A percentile compares a stretch with the other conserved stretches of the same genome.
These are phyloP conservation scores for Leucosporidium yakuticum DNA, from an alignment of 768 basidiomycete species.

Conservation along the genomic window DNA sequence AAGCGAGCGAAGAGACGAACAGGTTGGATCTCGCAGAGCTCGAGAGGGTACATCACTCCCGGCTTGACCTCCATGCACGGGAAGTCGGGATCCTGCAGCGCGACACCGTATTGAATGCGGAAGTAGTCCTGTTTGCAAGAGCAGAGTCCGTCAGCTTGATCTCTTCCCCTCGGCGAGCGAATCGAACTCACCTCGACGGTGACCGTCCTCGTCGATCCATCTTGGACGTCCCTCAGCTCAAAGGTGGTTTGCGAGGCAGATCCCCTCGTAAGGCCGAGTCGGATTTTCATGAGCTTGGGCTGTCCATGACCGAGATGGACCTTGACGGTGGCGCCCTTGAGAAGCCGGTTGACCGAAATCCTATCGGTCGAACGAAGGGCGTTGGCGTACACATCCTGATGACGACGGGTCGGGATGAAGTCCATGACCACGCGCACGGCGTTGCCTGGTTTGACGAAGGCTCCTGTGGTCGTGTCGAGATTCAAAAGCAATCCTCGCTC, in stretches of 20 bases:
- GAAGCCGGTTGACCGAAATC: background rate
- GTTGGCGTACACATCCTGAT: background rate
- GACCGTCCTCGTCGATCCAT: background rate
- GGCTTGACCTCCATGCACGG: constrained; percentile 8
- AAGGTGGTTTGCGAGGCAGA: too few species aligned
- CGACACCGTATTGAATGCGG: background rate
- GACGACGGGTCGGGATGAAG: background rate
- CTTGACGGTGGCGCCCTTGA: background rate
- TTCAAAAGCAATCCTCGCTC: background rate
- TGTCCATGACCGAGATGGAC: background rate
- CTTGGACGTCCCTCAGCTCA: too few species aligned
- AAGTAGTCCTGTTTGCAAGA: constrained; percentile 11
- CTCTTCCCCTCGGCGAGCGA: too few species aligned
- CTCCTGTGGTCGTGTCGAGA: constrained; percentile 17
- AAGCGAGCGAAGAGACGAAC: background rate
- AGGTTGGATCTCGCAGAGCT: constrained; percentile 1
- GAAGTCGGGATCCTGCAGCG: constrained; percentile 3
- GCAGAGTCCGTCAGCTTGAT: too few species aligned
- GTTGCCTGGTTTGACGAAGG: constrained; percentile 5
- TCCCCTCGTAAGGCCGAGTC: background rate
- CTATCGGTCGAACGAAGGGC: background rate
- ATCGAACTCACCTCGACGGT: constrained; percentile 11
- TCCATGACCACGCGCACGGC: background rate
- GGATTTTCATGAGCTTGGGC: background rate
- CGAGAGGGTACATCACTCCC: constrained; percentile 2